Conservation (phyloP, 2,329 filamentous ascomycete species). For the Colletotrichum sp. region DNA sequence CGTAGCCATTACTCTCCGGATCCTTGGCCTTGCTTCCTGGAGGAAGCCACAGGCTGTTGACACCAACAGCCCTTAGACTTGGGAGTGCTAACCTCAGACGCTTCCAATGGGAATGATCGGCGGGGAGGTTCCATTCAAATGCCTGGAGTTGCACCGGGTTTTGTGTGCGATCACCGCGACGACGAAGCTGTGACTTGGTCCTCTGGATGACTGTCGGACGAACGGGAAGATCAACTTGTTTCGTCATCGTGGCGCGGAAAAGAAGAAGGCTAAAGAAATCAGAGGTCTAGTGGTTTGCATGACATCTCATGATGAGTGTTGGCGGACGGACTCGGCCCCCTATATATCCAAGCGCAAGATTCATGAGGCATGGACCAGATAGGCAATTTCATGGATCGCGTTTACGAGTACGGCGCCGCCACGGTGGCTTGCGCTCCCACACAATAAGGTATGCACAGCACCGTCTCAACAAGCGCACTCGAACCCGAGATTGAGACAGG, state of each 20-base stretch:
- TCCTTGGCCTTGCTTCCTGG: constrained; percentile 19
- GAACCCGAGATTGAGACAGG: not conserved
- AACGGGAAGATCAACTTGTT: not conserved
- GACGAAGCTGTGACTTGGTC: not conserved
- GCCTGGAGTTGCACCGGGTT: constrained; percentile 15
- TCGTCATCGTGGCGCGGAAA: not conserved
- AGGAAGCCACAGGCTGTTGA: constrained; percentile 12
- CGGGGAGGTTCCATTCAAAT: constrained; percentile 16
- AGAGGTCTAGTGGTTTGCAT: not conserved
- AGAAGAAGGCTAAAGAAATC: not conserved
- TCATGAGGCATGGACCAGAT: not conserved
- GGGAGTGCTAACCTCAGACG: not conserved
- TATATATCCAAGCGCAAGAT: constrained; percentile 7
- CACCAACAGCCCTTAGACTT: not conserved
- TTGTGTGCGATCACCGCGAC: not conserved
- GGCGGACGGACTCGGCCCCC: not conserved
- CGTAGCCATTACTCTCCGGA: constrained; percentile 17
- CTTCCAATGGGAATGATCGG: constrained; percentile 13
- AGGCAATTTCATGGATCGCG: not conserved
- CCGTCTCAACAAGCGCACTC: not conserved
- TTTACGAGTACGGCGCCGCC: not conserved
- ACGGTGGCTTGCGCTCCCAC: constrained; percentile 5
- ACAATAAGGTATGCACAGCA: not conserved
- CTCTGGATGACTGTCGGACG: not conserved
- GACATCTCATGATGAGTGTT: not conserved